phyloP scores from a whole-genome alignment of 768 basidiomycete genomes.

The Fomitopsis serialis region DNA sequence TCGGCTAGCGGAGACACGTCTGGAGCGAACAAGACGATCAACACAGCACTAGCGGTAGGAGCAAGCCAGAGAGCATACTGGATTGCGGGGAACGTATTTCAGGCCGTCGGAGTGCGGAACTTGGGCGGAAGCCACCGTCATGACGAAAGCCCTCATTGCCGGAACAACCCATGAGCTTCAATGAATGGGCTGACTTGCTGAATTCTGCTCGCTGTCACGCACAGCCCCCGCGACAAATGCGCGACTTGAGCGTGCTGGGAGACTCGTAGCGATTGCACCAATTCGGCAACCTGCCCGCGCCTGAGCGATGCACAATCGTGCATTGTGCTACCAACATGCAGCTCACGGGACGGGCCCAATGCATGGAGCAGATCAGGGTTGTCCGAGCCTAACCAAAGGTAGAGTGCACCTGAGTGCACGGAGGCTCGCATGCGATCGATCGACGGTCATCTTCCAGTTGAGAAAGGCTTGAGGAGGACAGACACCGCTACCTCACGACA shows the following conservation, averaged over 20 bases:
- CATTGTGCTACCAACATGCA: not conserved
- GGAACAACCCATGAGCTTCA: not conserved
- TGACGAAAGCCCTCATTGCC: not conserved
- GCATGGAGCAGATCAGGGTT: not conserved
- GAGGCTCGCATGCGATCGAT: not conserved
- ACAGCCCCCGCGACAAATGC: not conserved
- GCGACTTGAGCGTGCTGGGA: not conserved
- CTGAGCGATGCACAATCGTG: not conserved
- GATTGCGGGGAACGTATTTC: not conserved
- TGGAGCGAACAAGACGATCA: not conserved
- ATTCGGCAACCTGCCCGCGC: not conserved
- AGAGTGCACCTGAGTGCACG: too few species aligned
- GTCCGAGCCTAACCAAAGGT: not conserved
- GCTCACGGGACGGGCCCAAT: not conserved
- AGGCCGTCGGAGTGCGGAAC: not conserved
- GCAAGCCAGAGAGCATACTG: not conserved
- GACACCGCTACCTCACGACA: not conserved
- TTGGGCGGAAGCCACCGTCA: not conserved
- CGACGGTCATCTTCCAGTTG: not conserved
- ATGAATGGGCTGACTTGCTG: not conserved
- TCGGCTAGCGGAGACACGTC: not conserved
- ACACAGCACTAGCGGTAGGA: not conserved
- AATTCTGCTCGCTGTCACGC: not conserved
- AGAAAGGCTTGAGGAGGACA: not conserved
- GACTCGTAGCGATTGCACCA: not conserved